Base-by-base conservation (phyloP, 805 yeast genomes). In the Priceomyces fermenticarens region DNA sequence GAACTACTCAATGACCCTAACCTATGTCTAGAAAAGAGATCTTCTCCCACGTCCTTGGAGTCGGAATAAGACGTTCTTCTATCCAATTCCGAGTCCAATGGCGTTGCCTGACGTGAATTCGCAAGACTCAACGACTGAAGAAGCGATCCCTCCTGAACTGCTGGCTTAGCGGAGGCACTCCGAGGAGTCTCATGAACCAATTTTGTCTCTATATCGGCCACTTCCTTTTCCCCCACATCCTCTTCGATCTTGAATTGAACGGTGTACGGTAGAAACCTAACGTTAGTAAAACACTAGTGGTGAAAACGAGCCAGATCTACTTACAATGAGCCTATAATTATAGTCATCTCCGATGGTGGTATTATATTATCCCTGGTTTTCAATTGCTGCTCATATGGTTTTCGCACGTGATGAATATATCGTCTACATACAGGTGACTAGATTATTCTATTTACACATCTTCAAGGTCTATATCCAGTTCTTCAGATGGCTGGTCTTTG, bases 241-340 rank as follows among this genome's bases (percentile, higher is more conserved):
- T 54, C 44, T n/a, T 51, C 60, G 5, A 78, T 73, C 47, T 78
- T 79, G 47, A 78, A 78, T 47, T 83, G 86, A n/a, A 84, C 88
- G 3, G 88, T 81, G 53, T 80, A 80, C 2, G 93, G 93, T 35
- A 85, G 66, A 51, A 84, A 83, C 36, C 85, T 78, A 13, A 5
- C 28, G 56, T 54, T 51, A 55, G 57, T 54, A 52, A 23, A 29
- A n/a, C 13, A 11, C 17, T 16, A 10, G 32, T 12, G 10, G 29
- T 26, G 9, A 26, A 26, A 26, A 26, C 29, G 10, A 10, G 10
- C 29, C 11, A 11, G 23, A 11, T 9, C 40, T 47, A 77, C 83
- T 52, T 72, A 78, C 78, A 85, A 65, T 11, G 91, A 81, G 11
- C 85, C 89, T 20, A 85, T 77, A 32, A 82, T 77, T 17, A 83